Base-by-base conservation (phyloP, 2,329 filamentous ascomycete genomes). In the Claviceps africana region DNA sequence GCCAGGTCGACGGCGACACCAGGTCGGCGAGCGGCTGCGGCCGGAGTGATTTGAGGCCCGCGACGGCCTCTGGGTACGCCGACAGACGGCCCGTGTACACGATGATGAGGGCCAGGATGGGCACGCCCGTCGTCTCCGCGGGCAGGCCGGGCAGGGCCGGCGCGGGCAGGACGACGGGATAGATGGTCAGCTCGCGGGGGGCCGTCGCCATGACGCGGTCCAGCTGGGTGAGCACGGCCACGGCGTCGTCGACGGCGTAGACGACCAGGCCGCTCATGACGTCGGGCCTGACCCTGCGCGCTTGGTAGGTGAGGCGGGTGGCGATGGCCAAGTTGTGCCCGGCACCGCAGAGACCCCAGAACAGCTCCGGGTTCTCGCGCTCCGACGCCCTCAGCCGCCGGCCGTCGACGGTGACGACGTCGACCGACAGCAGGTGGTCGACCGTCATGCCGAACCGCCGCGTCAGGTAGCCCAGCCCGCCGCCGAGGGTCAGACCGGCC, bases 251-350 rank as follows among this genome's bases (percentile, higher is more conserved):
- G 15, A 37, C 35, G 35, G 35, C 35, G 35, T 37, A 37, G 35
- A 37, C 8, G 35, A 37, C 35, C 15, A 37, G 35, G 15, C 35
- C 35, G 35, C 35, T 37, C 35, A 37, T 37, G 35, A 37, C 35
- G 15, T 6, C 4, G 17, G 35, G 35, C 2, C 35, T 15, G 35
- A 37, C 35, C 35, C 35, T 37, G 42, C 31, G 42, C 13, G 50
- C 50, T 31, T 47, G 50, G 31, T 47, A 51, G 19, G 42, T 51
- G 21, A 46, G 47, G 42, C 40, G 25, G 28, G 50, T 51, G 42
- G 50, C 50, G 30, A 51, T 25, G 50, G 50, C 50, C n/a, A 51
- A 33, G 42, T 51, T 51, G 50, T 51, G 50, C n/a, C 50, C 50
- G 30, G 50, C 50, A n/a, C 50, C 50, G 42, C 50, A 40, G 6